Conservation (phyloP, 352 stramenopile genomes). For the Phytophthora brassicae region DNA sequence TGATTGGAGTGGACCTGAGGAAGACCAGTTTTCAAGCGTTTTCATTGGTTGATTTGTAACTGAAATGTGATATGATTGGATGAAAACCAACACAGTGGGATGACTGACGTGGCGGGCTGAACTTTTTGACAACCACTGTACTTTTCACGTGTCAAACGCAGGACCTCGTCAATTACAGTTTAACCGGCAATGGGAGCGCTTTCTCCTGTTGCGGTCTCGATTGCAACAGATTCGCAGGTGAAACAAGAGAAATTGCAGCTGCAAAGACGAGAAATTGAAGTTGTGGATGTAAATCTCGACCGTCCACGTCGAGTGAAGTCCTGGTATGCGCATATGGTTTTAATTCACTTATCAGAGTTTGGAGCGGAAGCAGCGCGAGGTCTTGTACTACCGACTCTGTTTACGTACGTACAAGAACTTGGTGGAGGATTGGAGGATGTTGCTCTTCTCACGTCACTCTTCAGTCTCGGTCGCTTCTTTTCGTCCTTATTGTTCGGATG, state of each 20-base stretch:
- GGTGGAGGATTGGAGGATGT: slow-evolving; percentile 58
- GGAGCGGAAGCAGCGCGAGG: slow-evolving; percentile 57
- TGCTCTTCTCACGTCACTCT: slow-evolving; percentile 62
- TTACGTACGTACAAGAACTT: slow-evolving; percentile 60
- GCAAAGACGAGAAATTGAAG: background rate
- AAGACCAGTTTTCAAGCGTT: background rate
- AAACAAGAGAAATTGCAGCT: slow-evolving; percentile 7
- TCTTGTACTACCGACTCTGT: slow-evolving; percentile 68
- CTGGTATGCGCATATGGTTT: slow-evolving; percentile 61
- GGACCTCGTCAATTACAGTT: too few relatives aligned
- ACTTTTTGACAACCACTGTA: slow-evolving; percentile 19
- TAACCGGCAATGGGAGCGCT: slow-evolving; percentile 9
- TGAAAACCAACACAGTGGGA: slow-evolving; percentile 28
- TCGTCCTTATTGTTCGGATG: slow-evolving; percentile 67
- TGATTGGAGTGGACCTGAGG: slow-evolving; percentile 26
- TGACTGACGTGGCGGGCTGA: slow-evolving; percentile 15
- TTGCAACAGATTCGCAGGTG: background rate
- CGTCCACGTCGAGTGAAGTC: slow-evolving; percentile 11
- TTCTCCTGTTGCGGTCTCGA: slow-evolving; percentile 1
- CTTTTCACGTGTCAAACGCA: slow-evolving; percentile 15
- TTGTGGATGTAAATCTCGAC: background rate
- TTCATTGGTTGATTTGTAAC: slow-evolving; percentile 11
- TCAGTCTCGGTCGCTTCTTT: slow-evolving; percentile 58
- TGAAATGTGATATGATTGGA: slow-evolving; percentile 8
- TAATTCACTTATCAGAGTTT: slow-evolving; percentile 68